Conservation (phyloP, 2,329 filamentous ascomycete species). For the Grosmannia serpens region DNA sequence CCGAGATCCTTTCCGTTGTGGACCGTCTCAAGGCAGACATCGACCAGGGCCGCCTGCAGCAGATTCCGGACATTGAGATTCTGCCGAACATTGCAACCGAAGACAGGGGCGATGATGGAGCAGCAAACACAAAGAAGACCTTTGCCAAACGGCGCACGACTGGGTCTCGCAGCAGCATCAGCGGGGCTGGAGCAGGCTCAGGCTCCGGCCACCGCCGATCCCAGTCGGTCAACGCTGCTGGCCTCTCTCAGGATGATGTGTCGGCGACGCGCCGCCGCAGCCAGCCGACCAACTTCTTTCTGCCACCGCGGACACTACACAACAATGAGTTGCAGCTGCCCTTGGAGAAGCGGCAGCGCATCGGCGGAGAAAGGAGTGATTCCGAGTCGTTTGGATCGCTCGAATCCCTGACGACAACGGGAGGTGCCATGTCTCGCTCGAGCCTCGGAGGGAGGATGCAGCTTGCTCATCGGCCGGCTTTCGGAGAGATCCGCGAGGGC, state of each 20-base stretch:
- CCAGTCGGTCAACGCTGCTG: slow-evolving; percentile 18
- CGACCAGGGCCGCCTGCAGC: slow-evolving; percentile 25
- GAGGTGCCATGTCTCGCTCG: slow-evolving; percentile 9
- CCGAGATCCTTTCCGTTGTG: slow-evolving; percentile 35
- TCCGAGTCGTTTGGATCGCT: neutral
- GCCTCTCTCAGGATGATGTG: slow-evolving; percentile 8
- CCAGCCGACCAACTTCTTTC: slow-evolving; percentile 3
- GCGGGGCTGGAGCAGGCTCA: neutral
- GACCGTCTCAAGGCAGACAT: slow-evolving; percentile 33
- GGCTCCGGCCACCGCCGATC: slow-evolving; percentile 17
- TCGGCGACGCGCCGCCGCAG: slow-evolving; percentile 12
- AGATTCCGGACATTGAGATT: slow-evolving; percentile 48
- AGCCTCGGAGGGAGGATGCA: slow-evolving; percentile 11
- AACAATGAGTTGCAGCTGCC: slow-evolving; percentile 1
- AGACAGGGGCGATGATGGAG: slow-evolving; percentile 3
- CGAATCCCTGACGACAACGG: neutral
- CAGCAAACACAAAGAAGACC: slow-evolving; percentile 13
- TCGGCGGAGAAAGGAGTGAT: neutral
- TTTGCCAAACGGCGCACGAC: slow-evolving; percentile 6
- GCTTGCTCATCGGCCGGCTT: slow-evolving; percentile 20
- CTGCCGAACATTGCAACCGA: slow-evolving; percentile 35
- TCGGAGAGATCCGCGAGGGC: slow-evolving; percentile 23
- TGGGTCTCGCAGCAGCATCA: neutral
- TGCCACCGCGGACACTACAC: neutral
- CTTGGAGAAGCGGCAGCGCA: slow-evolving; percentile 10